Conservation (phyloP, 805 yeast genomes). For the Candida chilensis region DNA sequence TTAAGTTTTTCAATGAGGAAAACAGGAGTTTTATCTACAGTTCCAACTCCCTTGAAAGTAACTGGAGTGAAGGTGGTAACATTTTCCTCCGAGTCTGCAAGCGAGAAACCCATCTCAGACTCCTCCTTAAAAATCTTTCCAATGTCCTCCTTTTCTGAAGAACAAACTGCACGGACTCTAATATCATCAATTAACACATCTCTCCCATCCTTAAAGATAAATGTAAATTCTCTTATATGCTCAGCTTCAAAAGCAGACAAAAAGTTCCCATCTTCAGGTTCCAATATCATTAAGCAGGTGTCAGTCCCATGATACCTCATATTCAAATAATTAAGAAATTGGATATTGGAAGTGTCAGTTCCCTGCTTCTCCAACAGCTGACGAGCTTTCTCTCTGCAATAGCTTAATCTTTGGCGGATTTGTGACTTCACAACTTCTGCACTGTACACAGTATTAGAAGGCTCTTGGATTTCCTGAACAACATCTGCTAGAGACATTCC, state of each 20-base stretch:
- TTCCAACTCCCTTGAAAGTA: too few relatives aligned
- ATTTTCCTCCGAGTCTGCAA: too few relatives aligned
- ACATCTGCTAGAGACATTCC: constrained; percentile 86
- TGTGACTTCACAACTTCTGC: too few relatives aligned
- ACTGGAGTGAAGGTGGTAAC: too few relatives aligned
- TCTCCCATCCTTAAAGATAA: constrained; percentile 48
- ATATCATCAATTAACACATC: constrained; percentile 63
- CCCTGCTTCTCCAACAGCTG: too few relatives aligned
- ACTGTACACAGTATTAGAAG: constrained; percentile 40
- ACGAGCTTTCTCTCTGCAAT: too few relatives aligned
- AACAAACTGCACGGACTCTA: constrained; percentile 69
- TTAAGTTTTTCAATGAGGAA: constrained; percentile 44
- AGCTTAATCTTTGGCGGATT: too few relatives aligned
- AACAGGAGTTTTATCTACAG: too few relatives aligned
- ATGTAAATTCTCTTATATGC: constrained; percentile 71
- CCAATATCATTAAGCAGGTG: constrained; percentile 66
- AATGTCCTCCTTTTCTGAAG: too few relatives aligned
- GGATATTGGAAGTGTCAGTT: constrained; percentile 29
- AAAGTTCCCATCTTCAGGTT: constrained; percentile 28
- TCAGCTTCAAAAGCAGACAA: too few relatives aligned
- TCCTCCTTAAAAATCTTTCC: too few relatives aligned
- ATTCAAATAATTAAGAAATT: constrained; percentile 59
- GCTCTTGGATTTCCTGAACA: constrained; percentile 72
- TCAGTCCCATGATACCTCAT: constrained; percentile 87
- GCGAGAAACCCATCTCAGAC: too few relatives aligned